Evolutionary conservation across 169 alveolate species (phyloP).

Genomic region (Toxoplasma gondii): DNA sequence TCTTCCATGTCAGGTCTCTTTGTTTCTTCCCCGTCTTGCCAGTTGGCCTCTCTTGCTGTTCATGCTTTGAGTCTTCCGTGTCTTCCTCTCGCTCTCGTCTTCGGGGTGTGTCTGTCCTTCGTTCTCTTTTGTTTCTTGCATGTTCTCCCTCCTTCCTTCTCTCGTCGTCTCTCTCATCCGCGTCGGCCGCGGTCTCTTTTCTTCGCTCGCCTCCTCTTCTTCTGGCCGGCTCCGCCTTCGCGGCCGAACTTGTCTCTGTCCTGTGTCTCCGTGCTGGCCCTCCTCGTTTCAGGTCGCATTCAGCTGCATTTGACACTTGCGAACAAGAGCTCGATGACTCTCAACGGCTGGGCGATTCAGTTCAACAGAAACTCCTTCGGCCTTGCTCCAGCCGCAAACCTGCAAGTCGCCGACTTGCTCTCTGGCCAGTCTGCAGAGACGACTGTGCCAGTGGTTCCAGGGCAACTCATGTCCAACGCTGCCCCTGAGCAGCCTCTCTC

Average conservation of each 20-base stretch:
- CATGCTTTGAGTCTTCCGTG: neutral
- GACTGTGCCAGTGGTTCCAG: conserved; percentile 61
- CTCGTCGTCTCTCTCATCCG: no score
- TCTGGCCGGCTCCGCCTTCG: no score
- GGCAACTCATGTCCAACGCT: conserved; percentile 70
- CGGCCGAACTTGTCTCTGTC: neutral
- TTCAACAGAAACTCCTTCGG: conserved; percentile 63
- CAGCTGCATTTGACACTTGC: neutral
- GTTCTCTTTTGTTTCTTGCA: no score
- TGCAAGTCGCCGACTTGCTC: conserved; percentile 4
- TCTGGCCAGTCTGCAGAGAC: conserved; percentile 57
- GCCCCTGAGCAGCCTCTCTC: conserved; percentile 73
- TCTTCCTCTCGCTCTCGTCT: neutral
- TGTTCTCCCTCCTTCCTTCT: no score
- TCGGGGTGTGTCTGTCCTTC: no score
- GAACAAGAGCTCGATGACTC: neutral
- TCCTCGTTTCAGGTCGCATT: conserved; percentile 18
- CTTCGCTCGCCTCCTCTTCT: no score
- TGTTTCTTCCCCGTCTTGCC: neutral
- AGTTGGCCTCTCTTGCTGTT: neutral
- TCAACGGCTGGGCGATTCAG: conserved; percentile 47
- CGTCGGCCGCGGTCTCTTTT: no score
- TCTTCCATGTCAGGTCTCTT: neutral
- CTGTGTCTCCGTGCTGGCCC: neutral
- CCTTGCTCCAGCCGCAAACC: conserved; percentile 26